These are phyloP conservation scores for Mycena rosella DNA, from an alignment of 768 basidiomycete species.

Conservation along the genomic window DNA sequence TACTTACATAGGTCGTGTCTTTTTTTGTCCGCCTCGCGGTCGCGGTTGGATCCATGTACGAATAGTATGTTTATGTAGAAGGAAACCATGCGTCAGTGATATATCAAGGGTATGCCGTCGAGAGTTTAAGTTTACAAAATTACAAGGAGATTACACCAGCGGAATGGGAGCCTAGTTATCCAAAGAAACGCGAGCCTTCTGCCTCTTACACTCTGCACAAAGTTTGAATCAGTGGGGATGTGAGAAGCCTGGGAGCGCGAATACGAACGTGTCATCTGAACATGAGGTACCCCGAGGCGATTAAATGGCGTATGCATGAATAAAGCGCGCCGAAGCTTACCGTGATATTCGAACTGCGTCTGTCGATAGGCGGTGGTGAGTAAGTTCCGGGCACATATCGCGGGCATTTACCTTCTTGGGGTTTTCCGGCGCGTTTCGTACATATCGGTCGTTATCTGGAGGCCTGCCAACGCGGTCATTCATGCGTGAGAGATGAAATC, in stretches of 20 bases:
- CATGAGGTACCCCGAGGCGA: conserved; percentile 34
- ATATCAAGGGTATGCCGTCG: conserved; percentile 15
- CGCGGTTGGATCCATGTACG: conserved; percentile 17
- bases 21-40: neutral
- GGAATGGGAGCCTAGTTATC: neutral
- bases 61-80: conserved; percentile 24
- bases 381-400: conserved; percentile 30
- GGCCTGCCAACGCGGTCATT: conserved; percentile 62
- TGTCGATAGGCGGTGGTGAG: conserved; percentile 43
- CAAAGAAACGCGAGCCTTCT: conserved; percentile 5
- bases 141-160: conserved; percentile 24
- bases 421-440: conserved; percentile 81
- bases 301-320: conserved; percentile 15
- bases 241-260: conserved; percentile 18
- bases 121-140: neutral
- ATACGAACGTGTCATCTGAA: conserved; percentile 73
- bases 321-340: conserved; percentile 53
- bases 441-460: conserved; percentile 87
- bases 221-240: conserved; percentile 13
- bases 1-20: neutral
- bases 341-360: conserved; percentile 88
- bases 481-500: conserved; percentile 17
- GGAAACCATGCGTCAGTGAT: conserved; percentile 18
- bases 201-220: conserved; percentile 50
- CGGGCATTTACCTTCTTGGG: conserved; percentile 80